phyloP scores from a whole-genome alignment of 163 green algal species.

The Trebouxiophyceae sp. region DNA sequence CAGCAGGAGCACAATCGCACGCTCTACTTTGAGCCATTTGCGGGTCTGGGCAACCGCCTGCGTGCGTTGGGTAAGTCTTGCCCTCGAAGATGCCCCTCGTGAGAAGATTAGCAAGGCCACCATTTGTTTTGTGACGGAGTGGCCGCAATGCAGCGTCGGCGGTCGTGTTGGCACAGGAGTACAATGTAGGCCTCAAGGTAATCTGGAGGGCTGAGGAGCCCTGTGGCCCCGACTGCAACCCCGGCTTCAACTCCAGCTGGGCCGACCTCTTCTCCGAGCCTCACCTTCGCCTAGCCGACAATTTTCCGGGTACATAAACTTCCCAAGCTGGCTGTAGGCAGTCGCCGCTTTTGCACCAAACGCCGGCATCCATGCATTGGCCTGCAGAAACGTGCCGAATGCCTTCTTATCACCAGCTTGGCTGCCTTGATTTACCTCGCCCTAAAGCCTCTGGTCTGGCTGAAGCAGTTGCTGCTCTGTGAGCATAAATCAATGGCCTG shows the following conservation, averaged over 20 bases:
- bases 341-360: no score
- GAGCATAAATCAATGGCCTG: no score
- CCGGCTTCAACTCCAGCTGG: background rate
- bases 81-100: background rate
- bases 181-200: background rate
- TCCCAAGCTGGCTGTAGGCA: no score
- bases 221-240: background rate
- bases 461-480: no score
- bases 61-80: background rate
- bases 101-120: no score
- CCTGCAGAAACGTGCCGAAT: no score
- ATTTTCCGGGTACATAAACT: conserved; percentile 1
- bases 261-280: background rate
- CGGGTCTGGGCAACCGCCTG: background rate
- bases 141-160: conserved; percentile 1
- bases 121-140: no score
- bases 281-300: background rate
- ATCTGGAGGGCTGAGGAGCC: background rate
- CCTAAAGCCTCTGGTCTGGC: no score
- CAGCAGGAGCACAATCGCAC: background rate
- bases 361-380: no score
- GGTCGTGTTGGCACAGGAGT: background rate
- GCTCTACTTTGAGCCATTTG: conserved; percentile 1
- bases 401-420: no score
- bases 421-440: no score